These are phyloP conservation scores for Fusarium nematophilum DNA, from an alignment of 2,329 filamentous ascomycete species.

Conservation along the genomic window DNA sequence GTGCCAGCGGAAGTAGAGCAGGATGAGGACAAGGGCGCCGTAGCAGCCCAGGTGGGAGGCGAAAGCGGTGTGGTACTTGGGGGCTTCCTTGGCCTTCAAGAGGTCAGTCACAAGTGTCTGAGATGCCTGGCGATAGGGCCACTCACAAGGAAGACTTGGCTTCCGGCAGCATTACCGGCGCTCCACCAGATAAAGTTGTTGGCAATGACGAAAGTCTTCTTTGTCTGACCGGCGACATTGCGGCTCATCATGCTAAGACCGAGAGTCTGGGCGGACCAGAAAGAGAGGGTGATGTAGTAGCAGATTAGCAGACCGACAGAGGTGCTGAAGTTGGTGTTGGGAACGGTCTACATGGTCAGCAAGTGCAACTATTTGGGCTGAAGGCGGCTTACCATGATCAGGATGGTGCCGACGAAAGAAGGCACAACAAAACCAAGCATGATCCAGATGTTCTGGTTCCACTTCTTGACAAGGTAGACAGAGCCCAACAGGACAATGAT, in stretches of 20 bases:
- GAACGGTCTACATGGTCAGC: constrained; percentile 58
- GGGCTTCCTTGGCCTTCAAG: constrained; percentile 43
- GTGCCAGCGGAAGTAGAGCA: constrained; percentile 69
- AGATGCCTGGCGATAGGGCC: neutral
- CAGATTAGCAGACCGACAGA: constrained; percentile 75
- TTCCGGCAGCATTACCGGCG: constrained; percentile 73
- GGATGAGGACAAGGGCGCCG: constrained; percentile 65
- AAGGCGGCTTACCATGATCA: constrained; percentile 64
- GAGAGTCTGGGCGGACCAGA: constrained; percentile 79
- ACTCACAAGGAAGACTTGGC: constrained; percentile 24
- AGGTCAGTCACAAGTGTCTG: neutral
- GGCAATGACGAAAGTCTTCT: constrained; percentile 75
- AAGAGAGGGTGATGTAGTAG: constrained; percentile 82
- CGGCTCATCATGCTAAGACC: constrained; percentile 74
- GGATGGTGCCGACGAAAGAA: constrained; percentile 77
- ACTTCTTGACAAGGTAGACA: constrained; percentile 75
- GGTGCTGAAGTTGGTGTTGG: constrained; percentile 67
- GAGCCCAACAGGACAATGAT: constrained; percentile 75
- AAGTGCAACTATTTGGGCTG: neutral
- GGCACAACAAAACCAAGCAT: constrained; percentile 76
- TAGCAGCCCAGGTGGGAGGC: constrained; percentile 78
- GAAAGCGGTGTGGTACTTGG: constrained; percentile 77
- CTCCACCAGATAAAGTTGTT: constrained; percentile 78
- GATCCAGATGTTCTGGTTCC: constrained; percentile 73
- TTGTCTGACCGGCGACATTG: constrained; percentile 79